Conservation (phyloP, 1,284 basidiomycete genomes). For the Rhodotorula sp. region DNA sequence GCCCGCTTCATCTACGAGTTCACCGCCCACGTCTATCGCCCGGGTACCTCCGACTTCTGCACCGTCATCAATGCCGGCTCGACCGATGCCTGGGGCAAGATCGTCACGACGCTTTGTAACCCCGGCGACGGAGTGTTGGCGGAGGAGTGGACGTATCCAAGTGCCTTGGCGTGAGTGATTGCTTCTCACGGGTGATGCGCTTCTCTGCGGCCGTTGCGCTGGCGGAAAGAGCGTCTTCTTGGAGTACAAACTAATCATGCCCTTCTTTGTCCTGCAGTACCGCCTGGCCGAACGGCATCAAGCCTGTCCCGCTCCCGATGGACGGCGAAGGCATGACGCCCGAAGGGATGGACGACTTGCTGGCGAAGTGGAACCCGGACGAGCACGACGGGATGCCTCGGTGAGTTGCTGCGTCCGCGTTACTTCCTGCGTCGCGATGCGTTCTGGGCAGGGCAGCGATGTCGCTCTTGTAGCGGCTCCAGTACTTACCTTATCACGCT, state of each 20-base stretch:
- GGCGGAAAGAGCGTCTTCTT: too few species aligned
- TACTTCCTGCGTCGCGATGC: too few species aligned
- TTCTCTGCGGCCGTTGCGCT: background rate
- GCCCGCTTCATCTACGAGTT: constrained; percentile 62
- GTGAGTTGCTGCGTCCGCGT: too few species aligned
- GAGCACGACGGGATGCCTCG: constrained; percentile 59
- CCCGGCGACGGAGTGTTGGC: constrained; percentile 69
- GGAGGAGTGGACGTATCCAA: constrained; percentile 57
- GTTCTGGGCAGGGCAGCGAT: too few species aligned
- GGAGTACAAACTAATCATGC: background rate
- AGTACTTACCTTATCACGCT: background rate
- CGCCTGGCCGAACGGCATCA: constrained; percentile 39
- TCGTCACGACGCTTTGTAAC: constrained; percentile 63
- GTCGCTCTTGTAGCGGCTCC: too few species aligned
- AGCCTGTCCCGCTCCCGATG: constrained; percentile 63
- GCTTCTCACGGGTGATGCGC: background rate
- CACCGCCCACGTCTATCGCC: constrained; percentile 63
- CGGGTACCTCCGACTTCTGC: constrained; percentile 66
- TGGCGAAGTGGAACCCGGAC: constrained; percentile 66
- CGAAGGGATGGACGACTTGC: constrained; percentile 60
- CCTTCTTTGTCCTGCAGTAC: background rate
- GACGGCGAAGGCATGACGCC: constrained; percentile 70
- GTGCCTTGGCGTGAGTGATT: constrained; percentile 44
- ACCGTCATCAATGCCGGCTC: constrained; percentile 66
- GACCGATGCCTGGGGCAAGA: constrained; percentile 69